Conservation (phyloP, 2,329 filamentous ascomycete genomes). For the Penicillium sp. region DNA sequence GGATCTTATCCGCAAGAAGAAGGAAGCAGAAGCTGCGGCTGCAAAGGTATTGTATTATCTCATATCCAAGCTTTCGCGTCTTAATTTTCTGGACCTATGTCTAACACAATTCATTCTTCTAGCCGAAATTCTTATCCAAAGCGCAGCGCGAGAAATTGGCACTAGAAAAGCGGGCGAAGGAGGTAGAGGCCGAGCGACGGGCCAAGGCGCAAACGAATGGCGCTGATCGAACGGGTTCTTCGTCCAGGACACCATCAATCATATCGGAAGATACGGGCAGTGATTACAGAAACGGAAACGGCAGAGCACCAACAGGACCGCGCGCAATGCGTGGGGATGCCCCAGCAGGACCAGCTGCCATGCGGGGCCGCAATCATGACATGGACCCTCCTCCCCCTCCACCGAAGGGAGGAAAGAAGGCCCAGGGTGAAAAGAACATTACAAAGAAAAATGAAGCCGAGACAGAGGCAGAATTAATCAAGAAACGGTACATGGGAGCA, state of each 20-base stretch:
- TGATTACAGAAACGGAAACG: slow-evolving; percentile 2
- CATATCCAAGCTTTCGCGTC: not conserved
- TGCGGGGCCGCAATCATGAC: slow-evolving; percentile 49
- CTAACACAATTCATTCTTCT: slow-evolving; percentile 19
- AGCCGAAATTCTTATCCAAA: slow-evolving; percentile 83
- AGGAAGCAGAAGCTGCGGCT: slow-evolving; percentile 78
- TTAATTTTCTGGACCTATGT: not conserved
- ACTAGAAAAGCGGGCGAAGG: slow-evolving; percentile 72
- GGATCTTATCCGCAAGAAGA: slow-evolving; percentile 81
- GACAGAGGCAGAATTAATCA: slow-evolving; percentile 71
- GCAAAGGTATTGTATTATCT: slow-evolving; percentile 60
- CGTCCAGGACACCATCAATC: slow-evolving; percentile 11
- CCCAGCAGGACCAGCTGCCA: slow-evolving; percentile 53
- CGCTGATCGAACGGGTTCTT: slow-evolving; percentile 23
- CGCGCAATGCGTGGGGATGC: slow-evolving; percentile 61
- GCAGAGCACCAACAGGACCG: slow-evolving; percentile 64
- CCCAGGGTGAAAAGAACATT: slow-evolving; percentile 45
- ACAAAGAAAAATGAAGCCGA: slow-evolving; percentile 58
- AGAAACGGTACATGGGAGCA: slow-evolving; percentile 86
- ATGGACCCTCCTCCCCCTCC: slow-evolving; percentile 50
- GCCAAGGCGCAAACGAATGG: slow-evolving; percentile 40
- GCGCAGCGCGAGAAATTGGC: slow-evolving; percentile 78
- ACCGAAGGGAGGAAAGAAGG: slow-evolving; percentile 28
- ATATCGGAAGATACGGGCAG: slow-evolving; percentile 24
- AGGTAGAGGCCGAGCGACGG: slow-evolving; percentile 63